A percentile compares a stretch with the other conserved stretches of the same genome.
Conservation (phyloP, 257 asterid genomes). For the Paraleonurus japonicus region DNA sequence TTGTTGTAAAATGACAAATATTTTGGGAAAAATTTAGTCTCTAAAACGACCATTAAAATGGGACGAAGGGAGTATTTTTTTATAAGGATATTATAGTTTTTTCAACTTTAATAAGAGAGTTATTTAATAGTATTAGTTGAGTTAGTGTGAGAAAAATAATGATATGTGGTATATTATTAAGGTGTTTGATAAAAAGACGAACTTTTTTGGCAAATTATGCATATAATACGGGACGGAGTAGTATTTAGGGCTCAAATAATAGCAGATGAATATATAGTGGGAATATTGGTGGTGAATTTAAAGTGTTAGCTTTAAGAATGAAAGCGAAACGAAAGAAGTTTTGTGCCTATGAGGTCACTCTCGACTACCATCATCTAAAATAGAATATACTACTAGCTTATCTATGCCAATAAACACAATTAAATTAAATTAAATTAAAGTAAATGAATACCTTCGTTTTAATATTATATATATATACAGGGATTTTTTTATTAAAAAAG, state of each 20-base stretch:
- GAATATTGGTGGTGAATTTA: neutral
- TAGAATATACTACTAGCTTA: neutral
- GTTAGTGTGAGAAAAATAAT: too few species aligned
- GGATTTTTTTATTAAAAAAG: neutral
- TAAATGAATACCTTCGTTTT: neutral
- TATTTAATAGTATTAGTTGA: too few species aligned
- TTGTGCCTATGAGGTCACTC: conserved; percentile 6
- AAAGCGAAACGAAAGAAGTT: conserved; percentile 13
- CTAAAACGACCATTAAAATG: too few species aligned
- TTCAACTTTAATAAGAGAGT: too few species aligned
- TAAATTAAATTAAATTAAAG: neutral
- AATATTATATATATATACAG: neutral
- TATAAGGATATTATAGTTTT: too few species aligned
- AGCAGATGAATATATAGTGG: neutral
- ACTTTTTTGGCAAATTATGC: too few species aligned
- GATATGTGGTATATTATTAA: too few species aligned
- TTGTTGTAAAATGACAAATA: too few species aligned
- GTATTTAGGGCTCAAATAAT: neutral
- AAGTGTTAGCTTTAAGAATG: neutral
- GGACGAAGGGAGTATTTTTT: too few species aligned
- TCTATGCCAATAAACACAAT: neutral
- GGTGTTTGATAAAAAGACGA: too few species aligned
- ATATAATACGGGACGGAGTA: too few species aligned
- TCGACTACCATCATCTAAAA: neutral
- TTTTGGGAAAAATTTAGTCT: too few species aligned